Base-by-base conservation (phyloP, 2,329 filamentous ascomycete species). In the Chalaropsis thielavioides region DNA sequence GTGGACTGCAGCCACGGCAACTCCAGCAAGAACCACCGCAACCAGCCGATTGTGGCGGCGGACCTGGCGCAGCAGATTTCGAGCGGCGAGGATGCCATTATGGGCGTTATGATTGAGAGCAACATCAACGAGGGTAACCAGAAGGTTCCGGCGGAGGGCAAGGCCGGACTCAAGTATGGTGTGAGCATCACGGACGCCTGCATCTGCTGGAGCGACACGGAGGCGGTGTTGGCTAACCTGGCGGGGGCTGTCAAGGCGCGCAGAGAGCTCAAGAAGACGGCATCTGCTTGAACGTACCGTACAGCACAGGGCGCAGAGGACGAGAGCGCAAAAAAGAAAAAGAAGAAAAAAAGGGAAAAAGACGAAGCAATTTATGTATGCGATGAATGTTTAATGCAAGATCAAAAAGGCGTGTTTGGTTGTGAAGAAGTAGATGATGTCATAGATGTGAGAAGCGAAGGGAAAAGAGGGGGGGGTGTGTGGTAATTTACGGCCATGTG, bases 71-170 rank as follows among this genome's bases (percentile, higher is more conserved):
- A 89, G 72, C 94, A 99, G 77, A 89, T 99, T 67, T 81, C 86
- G 64, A 83, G 82, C 66, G 94, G 94, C 43, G 92, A 97, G 78
- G 82, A 82, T 2, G 87, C 80, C 61, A 94, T 99, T 72, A 92
- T 96, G 84, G 94, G 94, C 71, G 90, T 97, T 67, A 99, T 99
- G 94, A 95, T 99, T 72, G 94, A 99, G 80, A 95, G 89, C 76
- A 89, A 97, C 76, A 95, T 97, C 77, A 88, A 92, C 72, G 92
- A 96, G 78, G 92, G 89, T 70, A 89, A 82, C 76, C 94, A 99
- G 75, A 96, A 96, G 76, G 90, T 96, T 2, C 90, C 92, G 41
- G 81, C 85, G 64, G 90, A 95, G 77, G 92, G 92, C 72, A 90
- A 89, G 75, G 80, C 82, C 8, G 91, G 87, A 41, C 83, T 97